Base-by-base conservation (phyloP, 108 stramenopile species). In the Cyclotella baltica region DNA sequence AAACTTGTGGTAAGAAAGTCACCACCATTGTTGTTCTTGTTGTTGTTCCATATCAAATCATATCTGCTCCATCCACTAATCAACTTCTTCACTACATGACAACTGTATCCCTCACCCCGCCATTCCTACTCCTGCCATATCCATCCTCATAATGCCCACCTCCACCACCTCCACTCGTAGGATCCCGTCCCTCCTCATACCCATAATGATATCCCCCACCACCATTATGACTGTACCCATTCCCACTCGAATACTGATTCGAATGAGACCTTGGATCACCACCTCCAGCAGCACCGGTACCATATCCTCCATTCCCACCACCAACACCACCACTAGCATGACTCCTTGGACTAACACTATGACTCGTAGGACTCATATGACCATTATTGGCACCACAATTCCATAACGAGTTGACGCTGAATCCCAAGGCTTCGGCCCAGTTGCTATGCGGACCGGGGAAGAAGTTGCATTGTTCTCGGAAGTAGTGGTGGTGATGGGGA, bases 401-500 rank as follows among this genome's bases (percentile, higher is more conserved):
- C 93, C 93, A 94, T 31, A 94, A 77, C 27, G 86, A 89, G 48
- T 92, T 89, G 56, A 89, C 85, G 10, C 87, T 87, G 50, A 91
- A 86, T 43, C 83, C 86, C 71, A 90, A 76, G 0, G 89, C 83
- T 31, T 88, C 76, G 30, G 89, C 83, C 93, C 92, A 93, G 50
- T 93, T 88, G 62, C 85, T 83, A 52, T 86, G 83, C 5, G 61
- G 34, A 1, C 71, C 82, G 0, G 74, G 74, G 38, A 70, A 70
- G 63, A 73, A 73, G 53, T 73, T 79, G 65, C 78, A 79, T 35
- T 79, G 71, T 48, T 78, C 67, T 62, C 62, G 64, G 27, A 71
- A 72, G 52, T 78, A 72, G 46, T 67, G 50, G 37, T 34, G 70
- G 28, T 62, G 61, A 15, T 34, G 61, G 10, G 61, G n/a, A 36